Base-by-base conservation (phyloP, 192 early-diverging fungal species). In the Backusella australiensis region DNA sequence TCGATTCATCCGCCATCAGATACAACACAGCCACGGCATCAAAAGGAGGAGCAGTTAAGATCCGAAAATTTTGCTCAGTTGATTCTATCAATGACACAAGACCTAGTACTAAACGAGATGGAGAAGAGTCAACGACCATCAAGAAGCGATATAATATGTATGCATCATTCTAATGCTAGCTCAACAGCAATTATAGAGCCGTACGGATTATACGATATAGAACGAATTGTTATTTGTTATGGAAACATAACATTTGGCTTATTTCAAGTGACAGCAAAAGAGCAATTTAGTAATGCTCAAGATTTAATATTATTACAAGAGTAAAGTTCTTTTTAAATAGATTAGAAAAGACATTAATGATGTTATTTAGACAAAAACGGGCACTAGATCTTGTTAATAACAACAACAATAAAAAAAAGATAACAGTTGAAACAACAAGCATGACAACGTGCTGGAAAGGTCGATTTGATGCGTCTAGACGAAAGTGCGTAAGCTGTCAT, bases 401-500 rank as follows among this genome's bases (percentile, higher is more conserved):
- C 7, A 38, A 38, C 34, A 4, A 1, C 1, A 68, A 3, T 34
- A 23, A 11, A 3, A 23, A 39, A 1, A 23, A 39, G 21, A 69
- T 6, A 19, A 23, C 35, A 34, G 8, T 7, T 35, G 19, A 7
- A 69, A 39, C 68, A 41, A 23, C 68, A 21, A 8, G 17, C n/a
- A 34, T 34, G 32, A 19, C 67, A 36, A 11, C n/a, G 11, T 19
- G 36, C 4, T 38, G 68, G 68, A 41, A 38, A 21, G n/a, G 68
- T 36, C 56, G 56, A 4, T 63, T 63, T 63, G 56, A 63, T 29
- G 56, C 56, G 11, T 63, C 56, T 9, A 63, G 56, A 69, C n/a
- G 38, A 38, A 69, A n/a, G 19, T 77, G 76, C 23, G 76, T 26
- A 35, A 66, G 63, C 17, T 77, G 76, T 52, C 69, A 72, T 29